Evolutionary conservation across 768 basidiomycete species (phyloP).

Genomic region (Panus rudis): DNA sequence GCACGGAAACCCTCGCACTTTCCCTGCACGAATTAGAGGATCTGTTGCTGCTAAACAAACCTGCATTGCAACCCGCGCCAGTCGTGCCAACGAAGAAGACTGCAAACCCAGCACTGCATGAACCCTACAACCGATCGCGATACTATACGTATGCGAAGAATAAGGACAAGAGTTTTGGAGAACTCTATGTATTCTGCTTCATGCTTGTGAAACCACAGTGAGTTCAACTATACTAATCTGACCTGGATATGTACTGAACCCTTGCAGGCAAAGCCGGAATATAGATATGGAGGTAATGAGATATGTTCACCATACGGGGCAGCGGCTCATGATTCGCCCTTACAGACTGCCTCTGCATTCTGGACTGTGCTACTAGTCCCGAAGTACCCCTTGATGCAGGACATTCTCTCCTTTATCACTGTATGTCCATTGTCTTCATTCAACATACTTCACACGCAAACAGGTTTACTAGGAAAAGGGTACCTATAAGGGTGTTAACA

Average conservation of each 20-base stretch:
- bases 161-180: constrained; percentile 45
- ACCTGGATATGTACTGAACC: not conserved
- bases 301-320: not conserved
- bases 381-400: constrained; percentile 57
- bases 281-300: constrained; percentile 73
- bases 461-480: constrained; percentile 32
- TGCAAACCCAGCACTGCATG: constrained; percentile 25
- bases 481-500: constrained; percentile 71
- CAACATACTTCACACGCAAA: not conserved
- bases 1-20: constrained; percentile 39
- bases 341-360: constrained; percentile 60
- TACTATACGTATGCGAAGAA: constrained; percentile 47
- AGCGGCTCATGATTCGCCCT: not conserved
- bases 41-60: constrained; percentile 46
- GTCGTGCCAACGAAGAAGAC: constrained; percentile 28
- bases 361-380: constrained; percentile 73
- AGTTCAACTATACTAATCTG: constrained; percentile 22
- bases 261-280: constrained; percentile 58
- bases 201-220: constrained; percentile 64
- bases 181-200: constrained; percentile 70
- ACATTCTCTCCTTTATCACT: constrained; percentile 58
- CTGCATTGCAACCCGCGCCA: constrained; percentile 20
- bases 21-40: constrained; percentile 57
- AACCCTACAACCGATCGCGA: constrained; percentile 47
- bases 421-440: constrained; percentile 30